phyloP scores from a whole-genome alignment of 495 filamentous ascomycete species.

The Hypoxylon lienhwacheense region DNA sequence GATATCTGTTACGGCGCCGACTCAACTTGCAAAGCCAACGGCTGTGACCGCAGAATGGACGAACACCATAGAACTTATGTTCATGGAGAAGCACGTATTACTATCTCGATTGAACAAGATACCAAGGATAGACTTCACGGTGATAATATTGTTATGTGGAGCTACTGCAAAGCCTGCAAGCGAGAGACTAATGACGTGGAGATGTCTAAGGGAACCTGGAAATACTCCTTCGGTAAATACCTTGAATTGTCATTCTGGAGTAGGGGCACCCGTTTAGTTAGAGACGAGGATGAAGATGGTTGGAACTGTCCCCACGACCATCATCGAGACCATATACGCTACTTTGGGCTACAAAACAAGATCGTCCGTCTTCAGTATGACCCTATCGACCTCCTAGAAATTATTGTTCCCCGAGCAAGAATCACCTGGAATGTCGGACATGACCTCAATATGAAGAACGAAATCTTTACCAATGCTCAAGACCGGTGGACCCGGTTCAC shows the following conservation, averaged over 20 bases:
- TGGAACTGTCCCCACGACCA: conserved; percentile 82
- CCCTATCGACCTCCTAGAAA: conserved; percentile 87
- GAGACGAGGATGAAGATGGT: conserved; percentile 54
- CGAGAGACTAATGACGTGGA: conserved; percentile 86
- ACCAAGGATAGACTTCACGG: conserved; percentile 49
- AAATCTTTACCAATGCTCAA: conserved; percentile 77
- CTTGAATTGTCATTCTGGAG: conserved; percentile 97
- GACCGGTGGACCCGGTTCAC: conserved; percentile 84
- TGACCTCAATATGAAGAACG: conserved; percentile 87
- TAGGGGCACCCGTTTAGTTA: conserved; percentile 73
- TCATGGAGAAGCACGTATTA: conserved; percentile 91
- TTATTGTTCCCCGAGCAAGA: conserved; percentile 83
- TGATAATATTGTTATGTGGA: conserved; percentile 96
- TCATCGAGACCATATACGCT: conserved; percentile 86
- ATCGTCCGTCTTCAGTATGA: conserved; percentile 91
- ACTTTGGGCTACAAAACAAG: conserved; percentile 85
- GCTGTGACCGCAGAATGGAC: conserved; percentile 85
- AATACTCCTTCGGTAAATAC: conserved; percentile 98
- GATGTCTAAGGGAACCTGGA: conserved; percentile 97
- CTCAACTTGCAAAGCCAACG: conserved; percentile 74
- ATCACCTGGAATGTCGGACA: conserved; percentile 98
- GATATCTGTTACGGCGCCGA: conserved; percentile 78
- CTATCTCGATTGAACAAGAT: conserved; percentile 79
- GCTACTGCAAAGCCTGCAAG: conserved; percentile 85
- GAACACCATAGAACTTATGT: conserved; percentile 98